Conservation (phyloP, 2,329 filamentous ascomycete species). For the Xylaria digitata region DNA sequence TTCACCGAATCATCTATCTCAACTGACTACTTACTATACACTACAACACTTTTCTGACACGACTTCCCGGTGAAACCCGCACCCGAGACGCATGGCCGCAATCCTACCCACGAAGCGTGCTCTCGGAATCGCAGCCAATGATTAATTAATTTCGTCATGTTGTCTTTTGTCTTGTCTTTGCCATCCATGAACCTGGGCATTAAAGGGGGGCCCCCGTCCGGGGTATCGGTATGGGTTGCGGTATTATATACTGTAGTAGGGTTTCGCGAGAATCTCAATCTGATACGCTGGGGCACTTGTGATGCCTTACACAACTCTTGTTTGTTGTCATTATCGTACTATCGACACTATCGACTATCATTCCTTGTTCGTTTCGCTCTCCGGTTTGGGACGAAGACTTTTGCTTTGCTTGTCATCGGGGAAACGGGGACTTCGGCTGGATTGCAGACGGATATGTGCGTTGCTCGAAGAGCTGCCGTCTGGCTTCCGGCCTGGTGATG, state of each 20-base stretch:
- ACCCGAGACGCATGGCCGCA: constrained; percentile 29
- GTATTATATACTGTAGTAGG: neutral
- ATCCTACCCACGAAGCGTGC: constrained; percentile 20
- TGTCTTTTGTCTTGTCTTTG: no score
- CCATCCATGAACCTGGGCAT: constrained; percentile 13
- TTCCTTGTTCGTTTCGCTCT: neutral
- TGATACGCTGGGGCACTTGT: neutral
- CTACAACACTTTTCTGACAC: constrained; percentile 2
- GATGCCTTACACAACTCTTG: constrained; percentile 3
- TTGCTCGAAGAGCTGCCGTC: neutral
- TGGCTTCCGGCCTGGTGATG: constrained; percentile 1
- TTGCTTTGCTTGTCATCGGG: neutral
- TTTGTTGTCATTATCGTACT: neutral
- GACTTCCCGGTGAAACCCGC: constrained; percentile 30
- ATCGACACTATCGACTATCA: neutral
- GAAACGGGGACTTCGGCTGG: neutral
- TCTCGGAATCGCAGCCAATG: constrained; percentile 17
- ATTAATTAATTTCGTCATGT: no score
- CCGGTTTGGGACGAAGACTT: no score
- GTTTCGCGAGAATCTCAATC: constrained; percentile 5
- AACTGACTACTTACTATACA: neutral
- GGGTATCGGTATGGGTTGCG: neutral
- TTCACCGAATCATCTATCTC: constrained; percentile 4
- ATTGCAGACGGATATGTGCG: neutral
- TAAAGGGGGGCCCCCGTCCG: neutral